These are phyloP conservation scores for Exophiala phaeomuriformis DNA, from an alignment of 2,329 filamentous ascomycete species.

Conservation along the genomic window DNA sequence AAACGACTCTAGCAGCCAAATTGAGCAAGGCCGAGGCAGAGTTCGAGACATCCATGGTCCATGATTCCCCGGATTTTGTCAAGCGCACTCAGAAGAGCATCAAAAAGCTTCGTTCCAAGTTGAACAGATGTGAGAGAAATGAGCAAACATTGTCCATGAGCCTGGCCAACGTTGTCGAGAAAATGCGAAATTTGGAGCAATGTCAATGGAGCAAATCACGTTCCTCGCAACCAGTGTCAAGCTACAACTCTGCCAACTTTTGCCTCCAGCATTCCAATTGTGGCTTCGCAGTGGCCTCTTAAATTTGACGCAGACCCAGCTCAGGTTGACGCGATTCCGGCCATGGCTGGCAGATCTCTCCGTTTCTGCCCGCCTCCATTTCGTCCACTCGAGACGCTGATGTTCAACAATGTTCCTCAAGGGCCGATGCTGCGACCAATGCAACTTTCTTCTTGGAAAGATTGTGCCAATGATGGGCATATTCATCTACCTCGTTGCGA, in stretches of 20 bases:
- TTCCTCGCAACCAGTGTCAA: neutral
- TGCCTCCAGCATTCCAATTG: neutral
- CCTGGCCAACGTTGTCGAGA: slow-evolving; percentile 1
- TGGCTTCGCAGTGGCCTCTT: neutral
- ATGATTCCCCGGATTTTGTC: neutral
- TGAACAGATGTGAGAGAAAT: slow-evolving; percentile 8
- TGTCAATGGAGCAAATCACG: slow-evolving; percentile 6
- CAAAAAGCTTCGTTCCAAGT: slow-evolving; percentile 5
- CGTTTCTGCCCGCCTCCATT: neutral
- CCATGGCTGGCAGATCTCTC: neutral
- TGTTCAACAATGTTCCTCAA: neutral
- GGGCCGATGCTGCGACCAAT: slow-evolving; percentile 9
- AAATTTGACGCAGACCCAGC: neutral
- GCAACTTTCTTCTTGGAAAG: neutral
- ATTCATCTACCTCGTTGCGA: neutral
- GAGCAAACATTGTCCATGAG: neutral
- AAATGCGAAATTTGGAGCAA: slow-evolving; percentile 10
- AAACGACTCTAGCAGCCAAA: neutral
- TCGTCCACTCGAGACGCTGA: neutral
- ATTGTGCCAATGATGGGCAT: neutral
- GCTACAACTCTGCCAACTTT: neutral
- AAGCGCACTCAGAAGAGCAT: slow-evolving; percentile 4
- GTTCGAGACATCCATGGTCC: neutral
- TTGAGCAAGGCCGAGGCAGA: slow-evolving; percentile 1
- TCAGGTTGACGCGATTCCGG: neutral